Percentiles rank a stretch among this genome's conserved stretches.
Conservation (phyloP, 805 yeast genomes). For the Ogataea paraovalis region DNA sequence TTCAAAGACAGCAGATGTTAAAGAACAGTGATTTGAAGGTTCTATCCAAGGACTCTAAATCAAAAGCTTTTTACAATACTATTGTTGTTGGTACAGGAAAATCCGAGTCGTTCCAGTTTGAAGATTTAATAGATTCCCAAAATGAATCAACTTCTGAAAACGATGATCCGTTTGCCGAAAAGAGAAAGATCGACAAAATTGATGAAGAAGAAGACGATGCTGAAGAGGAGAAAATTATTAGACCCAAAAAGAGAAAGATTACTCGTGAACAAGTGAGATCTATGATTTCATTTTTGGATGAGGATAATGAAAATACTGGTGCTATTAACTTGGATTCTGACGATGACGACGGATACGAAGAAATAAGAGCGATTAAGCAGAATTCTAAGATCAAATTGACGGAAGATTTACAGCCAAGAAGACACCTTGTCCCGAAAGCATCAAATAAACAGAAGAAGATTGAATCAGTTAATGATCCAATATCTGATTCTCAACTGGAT, state of each 20-base stretch:
- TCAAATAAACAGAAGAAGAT: not conserved
- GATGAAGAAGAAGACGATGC: slow-evolving; percentile 20
- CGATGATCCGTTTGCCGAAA: slow-evolving; percentile 28
- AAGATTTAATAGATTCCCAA: slow-evolving; percentile 30
- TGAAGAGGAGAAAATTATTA: slow-evolving; percentile 15
- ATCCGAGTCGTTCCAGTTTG: slow-evolving; percentile 18
- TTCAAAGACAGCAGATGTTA: slow-evolving; percentile 42
- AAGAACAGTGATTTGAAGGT: slow-evolving; percentile 41
- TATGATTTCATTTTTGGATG: slow-evolving; percentile 25
- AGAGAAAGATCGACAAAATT: slow-evolving; percentile 15
- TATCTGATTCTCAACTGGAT: not conserved
- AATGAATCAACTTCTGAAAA: slow-evolving; percentile 21
- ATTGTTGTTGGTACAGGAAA: slow-evolving; percentile 39
- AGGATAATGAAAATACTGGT: slow-evolving; percentile 26
- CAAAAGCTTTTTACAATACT: slow-evolving; percentile 65
- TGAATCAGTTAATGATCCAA: not conserved
- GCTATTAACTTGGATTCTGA: slow-evolving; percentile 35
- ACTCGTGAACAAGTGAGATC: slow-evolving; percentile 24
- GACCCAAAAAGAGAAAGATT: slow-evolving; percentile 32
- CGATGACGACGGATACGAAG: slow-evolving; percentile 32
- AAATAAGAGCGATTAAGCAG: slow-evolving; percentile 30
- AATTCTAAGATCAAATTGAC: slow-evolving; percentile 39
- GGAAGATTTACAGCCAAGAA: slow-evolving; percentile 47
- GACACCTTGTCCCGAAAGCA: slow-evolving; percentile 39
- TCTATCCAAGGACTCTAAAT: slow-evolving; percentile 48